Conservation (phyloP, 2,329 filamentous ascomycete species). For the Aureobasidium lini region DNA sequence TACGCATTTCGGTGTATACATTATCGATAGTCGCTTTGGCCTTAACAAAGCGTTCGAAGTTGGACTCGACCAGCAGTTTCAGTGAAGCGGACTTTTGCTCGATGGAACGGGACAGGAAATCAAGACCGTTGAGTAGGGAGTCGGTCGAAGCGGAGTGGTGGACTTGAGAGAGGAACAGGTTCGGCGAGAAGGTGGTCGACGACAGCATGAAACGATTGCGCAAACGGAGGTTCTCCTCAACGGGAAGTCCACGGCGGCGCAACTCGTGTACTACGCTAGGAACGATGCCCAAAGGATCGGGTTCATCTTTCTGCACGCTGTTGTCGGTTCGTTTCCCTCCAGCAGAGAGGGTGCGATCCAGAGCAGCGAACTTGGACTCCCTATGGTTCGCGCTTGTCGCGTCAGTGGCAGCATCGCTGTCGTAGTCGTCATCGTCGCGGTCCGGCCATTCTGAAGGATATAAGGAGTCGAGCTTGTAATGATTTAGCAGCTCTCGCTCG, state of each 20-base stretch:
- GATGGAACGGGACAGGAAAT: conserved; percentile 82
- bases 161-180: conserved; percentile 84
- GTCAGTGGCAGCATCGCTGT: conserved; percentile 46
- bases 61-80: conserved; percentile 92
- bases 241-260: conserved; percentile 64
- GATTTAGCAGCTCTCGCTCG: conserved; percentile 71
- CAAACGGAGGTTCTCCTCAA: conserved; percentile 67
- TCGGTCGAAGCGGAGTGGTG: conserved; percentile 81
- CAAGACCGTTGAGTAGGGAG: conserved; percentile 70
- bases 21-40: conserved; percentile 98
- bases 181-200: conserved; percentile 89
- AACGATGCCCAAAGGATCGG: conserved; percentile 80
- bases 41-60: conserved; percentile 95
- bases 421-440: conserved; percentile 71
- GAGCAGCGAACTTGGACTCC: conserved; percentile 74
- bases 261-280: conserved; percentile 80
- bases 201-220: conserved; percentile 91
- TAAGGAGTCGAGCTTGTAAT: conserved; percentile 75
- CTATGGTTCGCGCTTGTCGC: conserved; percentile 16
- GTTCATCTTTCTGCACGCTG: conserved; percentile 81
- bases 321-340: conserved; percentile 65
- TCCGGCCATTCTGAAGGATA: conserved; percentile 81
- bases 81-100: conserved; percentile 96
- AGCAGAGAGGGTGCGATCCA: conserved; percentile 60
- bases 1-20: conserved; percentile 92